Percentiles rank a stretch among this genome's conserved stretches.
These are phyloP conservation scores for Scutellaria galericulata DNA, from an alignment of 257 asterid genomes.

Conservation along the genomic window DNA sequence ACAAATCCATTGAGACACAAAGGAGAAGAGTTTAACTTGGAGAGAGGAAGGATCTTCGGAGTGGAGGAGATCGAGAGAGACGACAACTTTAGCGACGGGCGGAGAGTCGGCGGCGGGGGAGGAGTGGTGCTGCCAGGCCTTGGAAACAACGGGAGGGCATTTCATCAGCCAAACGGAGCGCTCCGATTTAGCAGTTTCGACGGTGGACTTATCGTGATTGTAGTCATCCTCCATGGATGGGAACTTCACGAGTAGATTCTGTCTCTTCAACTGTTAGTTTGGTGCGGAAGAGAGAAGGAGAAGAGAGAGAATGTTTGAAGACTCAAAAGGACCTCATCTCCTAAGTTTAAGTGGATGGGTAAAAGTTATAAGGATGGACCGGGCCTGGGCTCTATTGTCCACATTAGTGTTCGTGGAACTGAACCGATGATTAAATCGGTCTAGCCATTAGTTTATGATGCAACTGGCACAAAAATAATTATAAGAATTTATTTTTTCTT, in stretches of 20 bases:
- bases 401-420: no score
- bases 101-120: conserved; percentile 52
- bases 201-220: conserved; percentile 37
- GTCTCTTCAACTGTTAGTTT: no score
- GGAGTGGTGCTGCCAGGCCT: conserved; percentile 79
- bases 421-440: no score
- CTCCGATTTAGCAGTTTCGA: conserved; percentile 65
- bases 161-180: conserved; percentile 90
- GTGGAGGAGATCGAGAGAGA: conserved; percentile 76
- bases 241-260: not conserved
- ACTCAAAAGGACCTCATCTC: no score
- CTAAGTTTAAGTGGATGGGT: no score
- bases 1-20: not conserved
- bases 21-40: conserved; percentile 44
- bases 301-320: not conserved
- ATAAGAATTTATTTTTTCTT: no score
- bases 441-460: no score
- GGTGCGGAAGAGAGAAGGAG: no score
- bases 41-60: conserved; percentile 49
- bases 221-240: conserved; percentile 67
- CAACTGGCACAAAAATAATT: no score
- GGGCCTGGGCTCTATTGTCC: no score
- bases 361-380: no score
- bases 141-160: conserved; percentile 85
- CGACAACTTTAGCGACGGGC: conserved; percentile 77